Evolutionary conservation across 768 basidiomycete genomes (phyloP).

Genomic region (Glaciozyma martinii): DNA sequence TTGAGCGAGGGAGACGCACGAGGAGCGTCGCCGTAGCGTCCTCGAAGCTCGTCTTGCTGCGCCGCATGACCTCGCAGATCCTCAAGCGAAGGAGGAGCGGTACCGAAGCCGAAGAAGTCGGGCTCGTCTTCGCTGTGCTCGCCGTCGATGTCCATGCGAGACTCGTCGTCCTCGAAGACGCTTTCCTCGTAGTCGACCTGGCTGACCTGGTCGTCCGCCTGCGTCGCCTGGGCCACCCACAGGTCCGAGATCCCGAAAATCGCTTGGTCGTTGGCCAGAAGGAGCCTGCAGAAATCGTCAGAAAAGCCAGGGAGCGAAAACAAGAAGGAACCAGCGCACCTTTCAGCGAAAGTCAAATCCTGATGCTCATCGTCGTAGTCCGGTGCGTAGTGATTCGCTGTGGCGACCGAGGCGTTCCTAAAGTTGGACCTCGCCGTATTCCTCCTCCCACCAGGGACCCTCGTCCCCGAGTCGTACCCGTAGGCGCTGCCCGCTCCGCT

Average conservation of each 20-base stretch:
- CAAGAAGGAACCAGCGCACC: neutral
- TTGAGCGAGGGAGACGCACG: neutral
- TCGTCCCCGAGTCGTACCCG: neutral
- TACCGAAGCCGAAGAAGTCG: conserved; percentile 23
- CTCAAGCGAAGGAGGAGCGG: conserved; percentile 31
- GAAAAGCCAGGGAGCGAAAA: neutral
- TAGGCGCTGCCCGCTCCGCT: neutral
- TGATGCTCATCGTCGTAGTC: neutral
- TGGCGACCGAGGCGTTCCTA: neutral
- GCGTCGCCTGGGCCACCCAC: conserved; percentile 92
- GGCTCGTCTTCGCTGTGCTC: conserved; percentile 39
- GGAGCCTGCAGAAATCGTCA: conserved; percentile 35
- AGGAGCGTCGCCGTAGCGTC: neutral
- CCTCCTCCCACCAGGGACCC: neutral
- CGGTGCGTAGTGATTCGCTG: neutral
- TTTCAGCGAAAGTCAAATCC: neutral
- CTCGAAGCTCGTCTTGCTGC: conserved; percentile 10
- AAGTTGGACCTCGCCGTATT: neutral
- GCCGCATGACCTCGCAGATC: conserved; percentile 24
- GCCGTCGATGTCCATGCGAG: neutral
- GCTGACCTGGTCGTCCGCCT: conserved; percentile 35
- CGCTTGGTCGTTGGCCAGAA: conserved; percentile 76
- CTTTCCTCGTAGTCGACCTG: conserved; percentile 27
- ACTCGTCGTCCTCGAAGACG: conserved; percentile 28
- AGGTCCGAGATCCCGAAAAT: conserved; percentile 91